Evolutionary conservation across 495 filamentous ascomycete genomes (phyloP), one percentile per base, ranked within the genome.

Genomic region (Trichoderma reesei): DNA sequence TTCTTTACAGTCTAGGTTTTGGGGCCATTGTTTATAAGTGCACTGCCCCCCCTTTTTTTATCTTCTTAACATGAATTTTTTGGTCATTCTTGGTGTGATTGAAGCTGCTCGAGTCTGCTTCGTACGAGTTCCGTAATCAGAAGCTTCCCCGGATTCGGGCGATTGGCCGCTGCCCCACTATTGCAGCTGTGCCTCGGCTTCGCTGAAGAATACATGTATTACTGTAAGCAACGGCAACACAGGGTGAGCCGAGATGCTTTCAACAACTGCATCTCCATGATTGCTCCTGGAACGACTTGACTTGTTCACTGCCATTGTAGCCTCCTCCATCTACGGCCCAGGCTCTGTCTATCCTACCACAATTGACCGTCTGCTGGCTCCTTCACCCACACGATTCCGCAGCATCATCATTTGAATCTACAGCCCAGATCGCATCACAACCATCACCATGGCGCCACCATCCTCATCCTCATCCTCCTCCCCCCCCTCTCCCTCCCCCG

Each of bases 1-100:
- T 33, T 56, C 51, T 56, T 56, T n/a, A 56, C 31, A 56, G 51
- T 56, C 26, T 56, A 56, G 51, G 51, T 26, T 56, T 56, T 56
- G 51, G 51, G 34, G 51, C 51, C 51, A 56, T 56, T 56, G 51
- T 56, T 56, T 56, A 56, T 56, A 56, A 20, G 26, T 33, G 51
- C 51, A 56, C 34, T 26, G 51, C 8, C 31, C 34, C 34, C 18
- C 34, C 34, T 56, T 16, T 56, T 13, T 31, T 56, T 34, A 13
- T n/a, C 42, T 8, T 31, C 26, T n/a, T n/a, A n/a, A n/a, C 37
- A 56, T 8, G n/a, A 56, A 18, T 56, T 56, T 56, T 46, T 56
- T 56, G 51, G 51, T 56, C 51, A 16, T 56, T 56, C 14, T 20
- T 33, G 10, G 31, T 34, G 20, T 26, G 16, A 14, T 31, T 33